Evolutionary conservation across 768 basidiomycete species (phyloP).

Genomic region (Amanita fuliginea): DNA sequence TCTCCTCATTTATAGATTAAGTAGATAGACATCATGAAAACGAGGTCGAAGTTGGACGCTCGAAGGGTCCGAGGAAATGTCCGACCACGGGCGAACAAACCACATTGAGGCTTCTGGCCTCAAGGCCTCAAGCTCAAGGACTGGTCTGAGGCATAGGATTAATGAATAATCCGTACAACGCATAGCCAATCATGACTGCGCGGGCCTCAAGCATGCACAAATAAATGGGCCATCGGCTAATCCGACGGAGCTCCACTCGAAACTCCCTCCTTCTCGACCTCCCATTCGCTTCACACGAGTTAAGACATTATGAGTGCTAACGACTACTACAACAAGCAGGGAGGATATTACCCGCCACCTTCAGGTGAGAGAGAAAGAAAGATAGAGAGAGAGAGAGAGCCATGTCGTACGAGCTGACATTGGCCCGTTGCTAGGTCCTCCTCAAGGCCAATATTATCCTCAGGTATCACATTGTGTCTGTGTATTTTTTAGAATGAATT

Average conservation of each 20-base stretch:
- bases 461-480: slow-evolving; percentile 19
- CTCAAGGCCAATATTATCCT: slow-evolving; percentile 62
- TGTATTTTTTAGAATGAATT: background rate
- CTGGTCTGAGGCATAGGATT: no score
- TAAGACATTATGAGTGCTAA: slow-evolving; percentile 49
- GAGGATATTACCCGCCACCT: slow-evolving; percentile 28
- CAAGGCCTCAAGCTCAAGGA: no score
- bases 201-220: slow-evolving; percentile 18
- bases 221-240: slow-evolving; percentile 10
- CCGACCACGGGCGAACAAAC: no score
- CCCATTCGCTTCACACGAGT: background rate
- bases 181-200: background rate
- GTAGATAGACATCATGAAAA: background rate
- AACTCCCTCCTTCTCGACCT: slow-evolving; percentile 7
- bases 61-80: no score
- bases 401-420: no score
- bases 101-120: background rate
- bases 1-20: background rate
- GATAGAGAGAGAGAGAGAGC: no score
- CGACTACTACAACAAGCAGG: slow-evolving; percentile 56
- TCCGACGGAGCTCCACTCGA: slow-evolving; percentile 8
- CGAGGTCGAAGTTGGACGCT: no score
- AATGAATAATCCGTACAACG: no score
- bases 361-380: no score
- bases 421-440: slow-evolving; percentile 31